phyloP scores from a whole-genome alignment of 1,284 basidiomycete genomes.

The Trametes polyzona region DNA sequence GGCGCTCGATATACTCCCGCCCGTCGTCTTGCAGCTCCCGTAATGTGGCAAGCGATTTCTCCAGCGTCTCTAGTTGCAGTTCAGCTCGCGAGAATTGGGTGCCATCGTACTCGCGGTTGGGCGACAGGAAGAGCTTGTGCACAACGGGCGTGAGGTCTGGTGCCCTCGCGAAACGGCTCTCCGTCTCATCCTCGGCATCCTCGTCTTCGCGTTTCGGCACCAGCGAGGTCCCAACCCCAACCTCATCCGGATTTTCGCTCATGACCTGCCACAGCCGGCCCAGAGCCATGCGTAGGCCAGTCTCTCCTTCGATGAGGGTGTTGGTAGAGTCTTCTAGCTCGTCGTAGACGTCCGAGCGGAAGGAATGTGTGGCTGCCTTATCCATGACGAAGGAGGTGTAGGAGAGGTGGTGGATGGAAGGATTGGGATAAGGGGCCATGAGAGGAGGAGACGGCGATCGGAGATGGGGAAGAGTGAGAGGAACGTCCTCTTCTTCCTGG shows the following conservation, averaged over 20 bases:
- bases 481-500: constrained; percentile 43
- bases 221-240: constrained; percentile 40
- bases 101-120: constrained; percentile 51
- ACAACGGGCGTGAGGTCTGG: constrained; percentile 66
- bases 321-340: constrained; percentile 80
- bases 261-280: constrained; percentile 81
- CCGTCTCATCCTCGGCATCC: constrained; percentile 53
- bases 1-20: constrained; percentile 77
- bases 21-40: constrained; percentile 82
- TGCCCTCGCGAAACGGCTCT: constrained; percentile 55
- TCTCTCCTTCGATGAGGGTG: constrained; percentile 78
- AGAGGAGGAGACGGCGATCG: constrained; percentile 50
- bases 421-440: constrained; percentile 68
- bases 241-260: constrained; percentile 59
- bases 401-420: constrained; percentile 64
- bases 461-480: constrained; percentile 46
- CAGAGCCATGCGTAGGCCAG: constrained; percentile 67
- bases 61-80: constrained; percentile 66
- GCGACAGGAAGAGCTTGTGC: constrained; percentile 70
- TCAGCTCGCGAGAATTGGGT: constrained; percentile 67
- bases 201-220: constrained; percentile 70
- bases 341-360: constrained; percentile 73
- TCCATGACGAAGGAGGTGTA: constrained; percentile 86
- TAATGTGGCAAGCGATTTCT: constrained; percentile 70
- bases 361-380: constrained; percentile 79